Evolutionary conservation across 257 asterid species (phyloP), one percentile per base, ranked within the genome.

Genomic region (Jaltomata sinuosa): DNA sequence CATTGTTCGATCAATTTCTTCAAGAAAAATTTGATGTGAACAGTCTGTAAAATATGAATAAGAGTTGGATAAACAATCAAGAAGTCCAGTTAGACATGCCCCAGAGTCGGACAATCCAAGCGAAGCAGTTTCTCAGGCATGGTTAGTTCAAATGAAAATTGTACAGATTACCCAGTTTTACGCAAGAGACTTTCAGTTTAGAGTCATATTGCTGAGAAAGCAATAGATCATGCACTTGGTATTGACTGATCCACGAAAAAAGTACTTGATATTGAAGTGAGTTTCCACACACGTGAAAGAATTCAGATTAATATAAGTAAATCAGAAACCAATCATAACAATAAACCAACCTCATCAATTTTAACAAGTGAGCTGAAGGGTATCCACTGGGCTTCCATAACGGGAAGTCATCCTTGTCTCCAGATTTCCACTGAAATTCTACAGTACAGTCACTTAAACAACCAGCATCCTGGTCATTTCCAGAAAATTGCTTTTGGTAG

Each of bases 331-430:
- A 18, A 21, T 25, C n/a, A 49, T 47, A 59, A 15, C 18, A 50
- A n/a, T 78, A 65, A 32, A 85, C 88, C 81, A 29, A 94, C 98
- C 97, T 91, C 96, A 93, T 91, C 79, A 94, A 57, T 84, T 94
- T 94, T 81, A 93, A 69, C 84, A 94, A 57, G 83, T 87, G 90
- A 9, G 90, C 83, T 45, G 97, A 93, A 57, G 98, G 98, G 88
- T 91, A 91, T 62, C 97, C 95, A 85, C 93, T 90, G 22, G 85
- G 38, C 88, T 90, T 93, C 94, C 95, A 93, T 22, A 94, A 88
- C 54, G 89, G 89, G 31, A 92, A 88, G 45, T 89, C 97, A 85
- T 54, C 86, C 78, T 84, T 81, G 84, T 89, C 86, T 78, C 86
- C 90, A 50, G 71, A 79, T 80, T 54, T 82, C 81, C 82, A 79